Conservation (phyloP, 306 rosid species). For the Trichosanthes cucumerina region DNA sequence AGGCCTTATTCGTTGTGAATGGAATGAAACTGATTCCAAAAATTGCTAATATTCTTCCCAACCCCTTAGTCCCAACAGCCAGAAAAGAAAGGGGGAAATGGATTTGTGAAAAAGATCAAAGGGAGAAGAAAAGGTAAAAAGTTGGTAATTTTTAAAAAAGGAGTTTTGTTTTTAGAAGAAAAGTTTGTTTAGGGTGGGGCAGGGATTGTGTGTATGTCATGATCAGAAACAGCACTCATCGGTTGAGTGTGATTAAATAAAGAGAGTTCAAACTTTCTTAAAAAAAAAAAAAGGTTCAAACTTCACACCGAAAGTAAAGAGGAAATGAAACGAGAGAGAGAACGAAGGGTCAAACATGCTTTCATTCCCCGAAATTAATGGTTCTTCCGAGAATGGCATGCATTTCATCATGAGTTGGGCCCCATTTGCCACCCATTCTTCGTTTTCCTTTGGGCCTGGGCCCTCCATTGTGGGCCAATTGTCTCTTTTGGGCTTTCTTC, state of each 20-base stretch:
- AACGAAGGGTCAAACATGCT: slow-evolving; percentile 40
- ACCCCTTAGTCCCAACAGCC: neutral
- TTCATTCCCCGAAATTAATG: slow-evolving; percentile 46
- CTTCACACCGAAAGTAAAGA: slow-evolving; percentile 28
- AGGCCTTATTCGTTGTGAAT: neutral
- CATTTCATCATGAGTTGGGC: slow-evolving; percentile 46
- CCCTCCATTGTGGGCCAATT: neutral
- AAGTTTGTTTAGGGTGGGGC: neutral
- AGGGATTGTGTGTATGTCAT: neutral
- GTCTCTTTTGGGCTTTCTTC: neutral
- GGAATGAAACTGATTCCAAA: neutral
- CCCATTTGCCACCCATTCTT: slow-evolving; percentile 25
- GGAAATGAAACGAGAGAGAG: neutral
- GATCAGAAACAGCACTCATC: neutral
- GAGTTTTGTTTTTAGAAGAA: neutral
- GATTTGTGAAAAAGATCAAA: neutral
- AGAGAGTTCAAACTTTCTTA: neutral
- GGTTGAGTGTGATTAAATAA: neutral
- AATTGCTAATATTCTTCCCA: neutral
- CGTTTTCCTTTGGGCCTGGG: neutral
- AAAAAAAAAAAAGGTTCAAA: no score
- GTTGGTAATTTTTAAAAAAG: neutral
- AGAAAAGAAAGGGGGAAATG: neutral
- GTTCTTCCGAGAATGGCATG: slow-evolving; percentile 58
- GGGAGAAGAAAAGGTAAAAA: neutral